Conservation (phyloP, 768 basidiomycete species). For the Naganishia vaughanmartiniae region DNA sequence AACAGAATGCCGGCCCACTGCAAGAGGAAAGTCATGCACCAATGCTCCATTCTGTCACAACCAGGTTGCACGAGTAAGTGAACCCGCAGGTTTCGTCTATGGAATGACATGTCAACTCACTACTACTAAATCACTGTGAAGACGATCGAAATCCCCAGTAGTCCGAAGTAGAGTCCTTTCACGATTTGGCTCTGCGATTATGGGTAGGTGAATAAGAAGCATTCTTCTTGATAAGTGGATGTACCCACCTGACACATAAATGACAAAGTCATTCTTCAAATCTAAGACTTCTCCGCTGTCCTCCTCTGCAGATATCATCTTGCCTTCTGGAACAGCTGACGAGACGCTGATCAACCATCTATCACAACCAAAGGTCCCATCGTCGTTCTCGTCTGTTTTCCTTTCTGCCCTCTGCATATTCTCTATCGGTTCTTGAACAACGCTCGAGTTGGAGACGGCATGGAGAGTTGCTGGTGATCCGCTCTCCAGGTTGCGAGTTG, state of each 20-base stretch:
- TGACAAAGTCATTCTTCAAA: neutral
- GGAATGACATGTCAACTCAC: neutral
- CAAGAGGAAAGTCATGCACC: neutral
- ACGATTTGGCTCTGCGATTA: neutral
- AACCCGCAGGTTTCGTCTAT: neutral
- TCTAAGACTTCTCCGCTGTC: neutral
- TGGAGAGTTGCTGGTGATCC: neutral
- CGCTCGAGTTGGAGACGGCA: neutral
- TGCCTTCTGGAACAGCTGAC: neutral
- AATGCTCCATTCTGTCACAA: neutral
- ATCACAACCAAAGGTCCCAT: neutral
- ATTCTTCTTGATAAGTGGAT: no score
- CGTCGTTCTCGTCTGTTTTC: neutral
- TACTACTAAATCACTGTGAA: neutral
- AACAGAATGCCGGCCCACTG: no score
- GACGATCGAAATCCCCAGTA: neutral
- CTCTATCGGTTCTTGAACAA: neutral
- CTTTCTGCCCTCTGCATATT: neutral
- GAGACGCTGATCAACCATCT: conserved; percentile 19
- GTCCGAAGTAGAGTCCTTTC: neutral
- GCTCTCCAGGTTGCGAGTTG: neutral
- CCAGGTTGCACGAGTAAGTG: neutral
- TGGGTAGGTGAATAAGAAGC: neutral
- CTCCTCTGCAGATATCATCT: neutral
- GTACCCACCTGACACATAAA: conserved; percentile 6